These are phyloP conservation scores for Syzygium oleosum DNA, from an alignment of 345 rosid genomes.

Conservation along the genomic window DNA sequence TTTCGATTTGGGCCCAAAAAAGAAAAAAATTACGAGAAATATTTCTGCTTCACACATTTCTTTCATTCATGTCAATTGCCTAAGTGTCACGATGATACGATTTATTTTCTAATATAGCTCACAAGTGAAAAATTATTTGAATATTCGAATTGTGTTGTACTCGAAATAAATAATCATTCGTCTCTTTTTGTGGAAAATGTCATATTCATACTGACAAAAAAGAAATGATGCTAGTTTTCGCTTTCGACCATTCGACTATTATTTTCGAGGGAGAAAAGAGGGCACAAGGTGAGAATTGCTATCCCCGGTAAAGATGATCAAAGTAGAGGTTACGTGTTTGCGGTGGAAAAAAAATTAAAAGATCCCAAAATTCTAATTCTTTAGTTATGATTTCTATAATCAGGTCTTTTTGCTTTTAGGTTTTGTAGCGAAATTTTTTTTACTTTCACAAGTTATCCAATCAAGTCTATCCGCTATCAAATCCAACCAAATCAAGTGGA, in stretches of 20 bases:
- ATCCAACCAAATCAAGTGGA: rapidly evolving
- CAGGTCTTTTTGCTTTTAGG: not conserved
- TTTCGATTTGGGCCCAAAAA: too few species aligned
- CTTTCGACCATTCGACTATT: not conserved
- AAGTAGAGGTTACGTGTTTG: not conserved
- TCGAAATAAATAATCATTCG: rapidly evolving
- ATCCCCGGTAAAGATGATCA: rapidly evolving
- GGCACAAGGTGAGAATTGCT: rapidly evolving
- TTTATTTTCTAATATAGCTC: not conserved
- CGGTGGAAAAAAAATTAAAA: rapidly evolving
- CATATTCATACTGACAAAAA: rapidly evolving
- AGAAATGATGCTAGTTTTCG: not conserved
- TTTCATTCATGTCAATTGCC: too few species aligned
- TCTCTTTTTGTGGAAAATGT: not conserved
- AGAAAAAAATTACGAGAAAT: too few species aligned
- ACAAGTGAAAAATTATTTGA: rapidly evolving
- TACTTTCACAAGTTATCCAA: not conserved
- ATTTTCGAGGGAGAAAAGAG: not conserved
- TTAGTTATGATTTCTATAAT: rapidly evolving
- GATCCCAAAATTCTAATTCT: rapidly evolving
- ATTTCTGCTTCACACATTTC: too few species aligned
- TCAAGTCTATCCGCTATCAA: rapidly evolving
- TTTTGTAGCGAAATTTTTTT: rapidly evolving
- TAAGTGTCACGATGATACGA: not conserved
- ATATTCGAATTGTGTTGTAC: rapidly evolving